These are phyloP conservation scores for Avena insularis DNA, from an alignment of 176 grass and related monocot species.

Conservation along the genomic window DNA sequence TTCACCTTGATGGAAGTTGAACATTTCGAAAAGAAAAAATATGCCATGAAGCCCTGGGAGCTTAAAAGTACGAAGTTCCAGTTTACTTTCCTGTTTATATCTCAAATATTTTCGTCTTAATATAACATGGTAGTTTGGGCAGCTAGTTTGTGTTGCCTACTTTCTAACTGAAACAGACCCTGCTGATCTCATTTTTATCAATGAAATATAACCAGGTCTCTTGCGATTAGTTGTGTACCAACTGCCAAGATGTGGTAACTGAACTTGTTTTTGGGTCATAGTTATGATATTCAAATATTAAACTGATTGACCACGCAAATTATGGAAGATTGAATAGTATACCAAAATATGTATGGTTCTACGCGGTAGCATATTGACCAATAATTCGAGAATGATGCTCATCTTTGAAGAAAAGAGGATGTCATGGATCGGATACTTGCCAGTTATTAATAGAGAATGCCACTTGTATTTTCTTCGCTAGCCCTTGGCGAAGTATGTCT, in stretches of 20 bases:
- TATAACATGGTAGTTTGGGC: not conserved
- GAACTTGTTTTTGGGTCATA: no score
- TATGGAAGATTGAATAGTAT: no score
- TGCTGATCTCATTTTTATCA: not conserved
- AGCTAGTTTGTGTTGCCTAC: not conserved
- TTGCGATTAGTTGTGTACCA: no score
- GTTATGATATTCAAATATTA: no score
- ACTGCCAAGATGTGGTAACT: no score
- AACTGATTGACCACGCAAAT: no score
- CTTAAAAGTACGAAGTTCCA: not conserved
- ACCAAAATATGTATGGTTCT: no score
- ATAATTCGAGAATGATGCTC: no score
- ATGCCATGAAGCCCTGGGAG: not conserved
- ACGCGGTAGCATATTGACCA: no score
- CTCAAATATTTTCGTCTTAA: not conserved
- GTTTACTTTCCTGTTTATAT: no score
- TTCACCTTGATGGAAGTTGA: not conserved
- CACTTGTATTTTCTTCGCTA: not conserved
- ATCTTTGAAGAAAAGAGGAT: no score
- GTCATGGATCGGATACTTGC: not conserved
- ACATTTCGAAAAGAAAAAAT: not conserved
- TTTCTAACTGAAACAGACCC: not conserved
- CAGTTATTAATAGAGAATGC: not conserved
- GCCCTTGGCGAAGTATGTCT: not conserved
- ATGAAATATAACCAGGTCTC: not conserved